Conservation (phyloP, 768 basidiomycete genomes). For the Podaxis sp. region DNA sequence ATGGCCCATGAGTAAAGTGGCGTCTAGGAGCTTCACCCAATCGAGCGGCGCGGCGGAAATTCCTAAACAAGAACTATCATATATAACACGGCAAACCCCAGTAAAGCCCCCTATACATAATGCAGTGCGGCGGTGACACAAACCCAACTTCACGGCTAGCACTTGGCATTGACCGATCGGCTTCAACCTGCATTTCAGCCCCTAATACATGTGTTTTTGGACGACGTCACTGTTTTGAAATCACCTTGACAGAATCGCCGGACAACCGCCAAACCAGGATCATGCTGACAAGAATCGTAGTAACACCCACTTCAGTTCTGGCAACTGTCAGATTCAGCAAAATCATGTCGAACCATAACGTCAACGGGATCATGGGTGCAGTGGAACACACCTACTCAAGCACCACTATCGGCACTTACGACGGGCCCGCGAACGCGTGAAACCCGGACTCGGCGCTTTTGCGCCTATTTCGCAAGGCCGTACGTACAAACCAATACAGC, state of each 20-base stretch:
- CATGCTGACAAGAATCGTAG: background rate
- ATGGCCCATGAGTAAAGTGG: background rate
- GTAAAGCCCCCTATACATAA: too few species aligned
- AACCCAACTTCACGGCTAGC: background rate
- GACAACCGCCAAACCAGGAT: background rate
- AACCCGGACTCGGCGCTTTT: background rate
- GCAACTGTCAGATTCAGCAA: background rate
- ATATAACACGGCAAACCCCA: too few species aligned
- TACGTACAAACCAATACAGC: background rate
- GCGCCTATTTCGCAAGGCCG: background rate
- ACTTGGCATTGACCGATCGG: background rate
- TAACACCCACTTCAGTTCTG: background rate
- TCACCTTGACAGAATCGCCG: background rate
- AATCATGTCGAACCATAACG: background rate
- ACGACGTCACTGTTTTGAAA: too few species aligned
- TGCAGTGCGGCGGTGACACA: too few species aligned
- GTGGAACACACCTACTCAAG: background rate
- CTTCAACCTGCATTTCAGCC: background rate
- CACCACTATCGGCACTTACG: background rate
- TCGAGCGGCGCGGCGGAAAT: background rate
- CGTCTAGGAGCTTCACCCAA: background rate
- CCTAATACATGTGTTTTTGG: background rate
- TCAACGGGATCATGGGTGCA: background rate
- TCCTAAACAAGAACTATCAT: background rate
- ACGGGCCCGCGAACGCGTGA: background rate